Conservation (phyloP, 805 yeast species). For the Candida broadrunensis region DNA sequence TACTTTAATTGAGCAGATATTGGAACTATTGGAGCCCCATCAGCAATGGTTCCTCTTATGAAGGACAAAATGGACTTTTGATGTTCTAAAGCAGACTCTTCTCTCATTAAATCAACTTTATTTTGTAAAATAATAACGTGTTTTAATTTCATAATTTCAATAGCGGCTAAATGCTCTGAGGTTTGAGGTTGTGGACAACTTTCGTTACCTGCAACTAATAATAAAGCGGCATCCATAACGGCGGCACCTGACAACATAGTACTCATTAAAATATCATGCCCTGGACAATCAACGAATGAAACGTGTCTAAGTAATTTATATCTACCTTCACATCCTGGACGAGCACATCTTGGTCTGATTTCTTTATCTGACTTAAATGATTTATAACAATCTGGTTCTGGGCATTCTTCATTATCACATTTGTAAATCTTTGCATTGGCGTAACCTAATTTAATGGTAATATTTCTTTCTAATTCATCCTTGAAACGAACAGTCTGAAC, state of each 20-base stretch:
- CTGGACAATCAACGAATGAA: slow-evolving; percentile 99
- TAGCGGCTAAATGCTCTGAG: slow-evolving; percentile 98
- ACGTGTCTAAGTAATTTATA: slow-evolving; percentile 92
- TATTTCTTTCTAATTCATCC: slow-evolving; percentile 98
- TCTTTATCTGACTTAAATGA: slow-evolving; percentile 95
- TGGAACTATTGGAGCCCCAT: slow-evolving; percentile 98
- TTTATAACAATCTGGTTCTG: slow-evolving; percentile 92
- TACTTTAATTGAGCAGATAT: slow-evolving; percentile 98
- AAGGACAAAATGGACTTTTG: slow-evolving; percentile 88
- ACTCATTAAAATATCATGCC: slow-evolving; percentile 99
- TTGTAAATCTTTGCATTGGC: slow-evolving; percentile 98
- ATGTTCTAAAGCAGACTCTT: slow-evolving; percentile 94
- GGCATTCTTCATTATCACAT: slow-evolving; percentile 81
- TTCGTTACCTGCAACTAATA: slow-evolving; percentile 97
- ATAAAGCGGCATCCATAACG: slow-evolving; percentile 98
- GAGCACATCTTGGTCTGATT: slow-evolving; percentile 87
- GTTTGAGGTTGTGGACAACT: slow-evolving; percentile 99
- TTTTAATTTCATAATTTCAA: slow-evolving; percentile 97
- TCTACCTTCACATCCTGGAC: slow-evolving; percentile 85
- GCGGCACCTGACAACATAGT: slow-evolving; percentile 99
- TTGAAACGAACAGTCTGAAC: slow-evolving; percentile 99
- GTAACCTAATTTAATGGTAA: slow-evolving; percentile 96
- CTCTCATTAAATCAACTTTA: slow-evolving; percentile 98
- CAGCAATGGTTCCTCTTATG: slow-evolving; percentile 97
- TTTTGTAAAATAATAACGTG: slow-evolving; percentile 96